Conservation (phyloP, 2,329 filamentous ascomycete genomes). For the Colletotrichum spinosum region DNA sequence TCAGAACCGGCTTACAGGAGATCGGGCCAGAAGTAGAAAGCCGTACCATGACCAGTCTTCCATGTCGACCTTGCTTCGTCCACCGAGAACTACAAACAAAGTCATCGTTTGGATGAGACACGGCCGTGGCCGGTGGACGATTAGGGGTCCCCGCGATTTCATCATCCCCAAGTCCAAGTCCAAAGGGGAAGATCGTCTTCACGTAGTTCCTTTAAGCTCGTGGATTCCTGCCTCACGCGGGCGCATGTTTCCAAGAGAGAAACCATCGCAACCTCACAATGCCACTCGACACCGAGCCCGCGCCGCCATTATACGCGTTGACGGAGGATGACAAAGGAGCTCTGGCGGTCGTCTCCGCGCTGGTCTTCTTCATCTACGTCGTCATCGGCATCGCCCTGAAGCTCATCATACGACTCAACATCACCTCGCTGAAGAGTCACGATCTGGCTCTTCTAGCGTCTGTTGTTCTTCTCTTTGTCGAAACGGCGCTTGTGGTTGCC, state of each 20-base stretch:
- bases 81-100: too few relatives aligned
- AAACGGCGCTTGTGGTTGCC: not conserved
- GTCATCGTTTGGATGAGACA: too few relatives aligned
- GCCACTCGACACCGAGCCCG: not conserved
- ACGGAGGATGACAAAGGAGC: slow-evolving; percentile 8
- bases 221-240: too few relatives aligned
- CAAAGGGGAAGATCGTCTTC: too few relatives aligned
- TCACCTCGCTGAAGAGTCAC: slow-evolving; percentile 11
- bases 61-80: too few relatives aligned
- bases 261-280: not conserved
- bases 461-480: not conserved
- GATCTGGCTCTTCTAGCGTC: slow-evolving; percentile 1
- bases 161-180: not conserved
- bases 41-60: too few relatives aligned
- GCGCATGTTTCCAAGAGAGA: not conserved
- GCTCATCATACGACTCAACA: slow-evolving; percentile 20
- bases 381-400: slow-evolving; percentile 8
- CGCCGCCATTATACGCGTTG: slow-evolving; percentile 7
- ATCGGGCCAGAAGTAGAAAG: too few relatives aligned
- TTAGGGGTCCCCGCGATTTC: not conserved
- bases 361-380: slow-evolving; percentile 16
- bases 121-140: too few relatives aligned
- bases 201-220: too few relatives aligned
- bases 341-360: not conserved
- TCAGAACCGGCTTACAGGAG: too few relatives aligned